These are phyloP conservation scores for Papilionanthe hybrid DNA, from an alignment of 116 monocot genomes.

Conservation along the genomic window DNA sequence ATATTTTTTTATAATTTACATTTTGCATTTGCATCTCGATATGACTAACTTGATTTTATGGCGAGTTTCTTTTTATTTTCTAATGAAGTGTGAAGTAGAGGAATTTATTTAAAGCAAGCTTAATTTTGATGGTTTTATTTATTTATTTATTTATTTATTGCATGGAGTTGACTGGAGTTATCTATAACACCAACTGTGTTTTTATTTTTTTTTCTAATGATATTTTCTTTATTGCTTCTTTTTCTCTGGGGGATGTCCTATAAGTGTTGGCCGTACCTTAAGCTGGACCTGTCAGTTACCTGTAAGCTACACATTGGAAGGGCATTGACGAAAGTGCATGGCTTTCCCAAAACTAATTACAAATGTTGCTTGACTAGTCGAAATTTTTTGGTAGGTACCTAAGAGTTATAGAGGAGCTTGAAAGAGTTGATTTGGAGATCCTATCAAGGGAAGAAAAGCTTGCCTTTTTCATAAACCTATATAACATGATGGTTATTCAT, in stretches of 20 bases:
- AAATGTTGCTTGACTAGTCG: not conserved
- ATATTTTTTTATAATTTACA: not conserved
- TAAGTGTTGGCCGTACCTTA: not conserved
- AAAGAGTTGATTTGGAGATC: conserved; percentile 63
- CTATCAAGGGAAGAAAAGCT: conserved; percentile 86
- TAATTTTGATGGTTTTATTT: not conserved
- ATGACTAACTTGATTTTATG: not conserved
- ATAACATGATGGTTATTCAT: conserved; percentile 96
- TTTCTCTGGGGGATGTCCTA: not conserved
- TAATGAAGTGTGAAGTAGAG: not conserved
- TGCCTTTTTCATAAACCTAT: conserved; percentile 88
- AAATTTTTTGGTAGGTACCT: conserved; percentile 41
- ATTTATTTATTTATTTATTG: not conserved
- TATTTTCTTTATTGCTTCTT: not conserved
- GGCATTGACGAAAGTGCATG: no score
- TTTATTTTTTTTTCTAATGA: not conserved
- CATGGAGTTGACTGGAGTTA: not conserved
- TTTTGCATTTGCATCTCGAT: not conserved
- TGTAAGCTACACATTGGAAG: no score
- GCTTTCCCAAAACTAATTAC: no score
- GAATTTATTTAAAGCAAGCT: not conserved
- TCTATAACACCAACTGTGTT: not conserved
- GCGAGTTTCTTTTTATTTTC: not conserved
- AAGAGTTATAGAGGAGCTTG: conserved; percentile 79
- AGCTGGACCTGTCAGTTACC: no score